phyloP scores from a whole-genome alignment of 2,329 filamentous ascomycete genomes.

The Cladophialophora immunda region DNA sequence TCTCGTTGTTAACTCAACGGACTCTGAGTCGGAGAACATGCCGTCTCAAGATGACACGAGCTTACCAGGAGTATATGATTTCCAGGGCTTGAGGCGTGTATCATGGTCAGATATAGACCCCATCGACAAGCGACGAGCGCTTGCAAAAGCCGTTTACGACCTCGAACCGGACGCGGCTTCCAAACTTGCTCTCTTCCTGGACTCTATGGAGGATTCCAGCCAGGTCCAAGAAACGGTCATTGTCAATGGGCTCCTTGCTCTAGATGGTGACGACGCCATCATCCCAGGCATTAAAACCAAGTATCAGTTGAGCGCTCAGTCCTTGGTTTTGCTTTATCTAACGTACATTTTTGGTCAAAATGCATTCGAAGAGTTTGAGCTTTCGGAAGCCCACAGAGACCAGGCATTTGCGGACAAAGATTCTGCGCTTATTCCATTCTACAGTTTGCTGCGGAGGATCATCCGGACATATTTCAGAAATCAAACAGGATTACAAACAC shows the following conservation, averaged over 20 bases:
- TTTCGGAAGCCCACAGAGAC: constrained; percentile 9
- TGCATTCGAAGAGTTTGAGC: constrained; percentile 11
- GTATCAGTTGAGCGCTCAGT: not conserved
- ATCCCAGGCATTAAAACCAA: constrained; percentile 15
- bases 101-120: constrained; percentile 49
- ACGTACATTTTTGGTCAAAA: constrained; percentile 30
- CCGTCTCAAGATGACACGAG: constrained; percentile 22
- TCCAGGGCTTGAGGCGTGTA: constrained; percentile 45
- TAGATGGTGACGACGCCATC: constrained; percentile 3
- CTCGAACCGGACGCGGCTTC: constrained; percentile 11
- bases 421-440: constrained; percentile 23
- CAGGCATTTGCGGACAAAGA: constrained; percentile 27
- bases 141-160: constrained; percentile 43
- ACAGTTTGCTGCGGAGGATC: constrained; percentile 1
- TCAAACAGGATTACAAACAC: constrained; percentile 2
- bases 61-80: constrained; percentile 37
- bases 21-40: not conserved
- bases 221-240: constrained; percentile 16
- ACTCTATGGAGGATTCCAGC: not conserved
- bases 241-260: constrained; percentile 18
- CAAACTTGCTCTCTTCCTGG: constrained; percentile 14
- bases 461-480: constrained; percentile 12
- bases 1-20: constrained; percentile 1
- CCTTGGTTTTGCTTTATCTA: constrained; percentile 28
- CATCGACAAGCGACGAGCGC: constrained; percentile 49